These are phyloP conservation scores for Corynascus novoguineensis DNA, from an alignment of 495 filamentous ascomycete genomes.

Conservation along the genomic window DNA sequence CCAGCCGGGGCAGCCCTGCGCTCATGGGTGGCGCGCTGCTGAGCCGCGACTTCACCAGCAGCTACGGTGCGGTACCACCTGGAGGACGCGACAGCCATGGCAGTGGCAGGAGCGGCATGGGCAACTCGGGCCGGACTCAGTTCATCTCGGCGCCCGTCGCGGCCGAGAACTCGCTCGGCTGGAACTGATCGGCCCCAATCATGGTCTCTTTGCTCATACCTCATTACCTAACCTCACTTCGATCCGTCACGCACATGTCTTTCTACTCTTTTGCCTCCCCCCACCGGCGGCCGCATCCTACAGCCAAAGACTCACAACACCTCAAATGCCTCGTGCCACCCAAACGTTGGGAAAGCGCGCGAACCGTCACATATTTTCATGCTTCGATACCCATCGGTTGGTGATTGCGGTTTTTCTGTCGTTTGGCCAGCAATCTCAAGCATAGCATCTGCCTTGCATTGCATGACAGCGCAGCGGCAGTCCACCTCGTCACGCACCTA, in stretches of 20 bases:
- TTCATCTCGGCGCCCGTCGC: constrained; percentile 81
- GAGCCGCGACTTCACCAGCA: constrained; percentile 44
- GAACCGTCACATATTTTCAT: constrained; percentile 28
- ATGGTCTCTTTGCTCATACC: no score
- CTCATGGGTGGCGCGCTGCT: constrained; percentile 50
- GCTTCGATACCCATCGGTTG: constrained; percentile 49
- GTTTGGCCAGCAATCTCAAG: constrained; percentile 2
- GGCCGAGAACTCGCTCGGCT: constrained; percentile 95
- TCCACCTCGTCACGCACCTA: neutral
- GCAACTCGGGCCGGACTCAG: constrained; percentile 65
- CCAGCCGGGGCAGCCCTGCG: constrained; percentile 53
- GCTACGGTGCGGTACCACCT: constrained; percentile 40
- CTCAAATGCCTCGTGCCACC: no score
- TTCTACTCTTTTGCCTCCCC: constrained; percentile 10
- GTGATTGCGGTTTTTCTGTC: constrained; percentile 12
- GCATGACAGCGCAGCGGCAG: constrained; percentile 12
- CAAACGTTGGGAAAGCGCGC: constrained; percentile 1
- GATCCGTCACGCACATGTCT: constrained; percentile 27
- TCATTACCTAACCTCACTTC: constrained; percentile 19
- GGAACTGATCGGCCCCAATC: constrained; percentile 62
- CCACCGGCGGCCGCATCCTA: constrained; percentile 5
- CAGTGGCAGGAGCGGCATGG: constrained; percentile 64
- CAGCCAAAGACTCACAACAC: neutral
- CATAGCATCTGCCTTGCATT: constrained; percentile 15
- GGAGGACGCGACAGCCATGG: constrained; percentile 38